Conservation (phyloP, 768 basidiomycete genomes). For the Leucocoprinus birnbaumii region DNA sequence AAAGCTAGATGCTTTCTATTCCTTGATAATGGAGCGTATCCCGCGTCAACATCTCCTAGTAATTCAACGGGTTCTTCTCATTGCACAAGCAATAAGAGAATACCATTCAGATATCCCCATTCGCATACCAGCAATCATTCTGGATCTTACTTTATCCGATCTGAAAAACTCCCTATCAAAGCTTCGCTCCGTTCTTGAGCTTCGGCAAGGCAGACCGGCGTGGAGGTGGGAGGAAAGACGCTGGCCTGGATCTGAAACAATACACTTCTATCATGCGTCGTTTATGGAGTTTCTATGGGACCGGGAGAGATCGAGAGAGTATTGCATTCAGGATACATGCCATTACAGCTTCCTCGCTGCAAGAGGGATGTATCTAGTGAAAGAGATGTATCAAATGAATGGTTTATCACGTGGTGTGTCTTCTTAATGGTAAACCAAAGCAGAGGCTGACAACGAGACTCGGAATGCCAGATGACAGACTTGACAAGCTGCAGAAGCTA, state of each 20-base stretch:
- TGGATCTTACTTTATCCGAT: not conserved
- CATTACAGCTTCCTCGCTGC: too few relatives aligned
- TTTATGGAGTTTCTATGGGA: slow-evolving; percentile 1
- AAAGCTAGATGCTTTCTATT: not conserved
- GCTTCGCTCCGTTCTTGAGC: not conserved
- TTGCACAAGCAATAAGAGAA: too few relatives aligned
- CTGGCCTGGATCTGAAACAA: not conserved
- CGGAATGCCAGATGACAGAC: too few relatives aligned
- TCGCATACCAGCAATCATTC: too few relatives aligned
- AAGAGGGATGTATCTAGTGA: too few relatives aligned
- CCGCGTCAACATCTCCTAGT: not conserved
- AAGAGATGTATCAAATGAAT: too few relatives aligned
- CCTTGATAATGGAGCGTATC: not conserved
- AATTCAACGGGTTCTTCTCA: not conserved
- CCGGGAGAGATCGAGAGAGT: not conserved
- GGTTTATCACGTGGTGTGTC: too few relatives aligned
- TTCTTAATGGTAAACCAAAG: too few relatives aligned
- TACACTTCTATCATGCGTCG: slow-evolving; percentile 1
- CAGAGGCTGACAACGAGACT: too few relatives aligned
- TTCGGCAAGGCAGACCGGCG: not conserved
- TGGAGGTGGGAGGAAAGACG: not conserved
- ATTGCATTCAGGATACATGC: not conserved
- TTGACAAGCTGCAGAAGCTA: too few relatives aligned
- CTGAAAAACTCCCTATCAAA: not conserved
- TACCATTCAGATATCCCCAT: too few relatives aligned